Evolutionary conservation across 208 protist genomes (phyloP), one percentile per base, ranked within the genome.

Genomic region (Trypanosoma melophagium): DNA sequence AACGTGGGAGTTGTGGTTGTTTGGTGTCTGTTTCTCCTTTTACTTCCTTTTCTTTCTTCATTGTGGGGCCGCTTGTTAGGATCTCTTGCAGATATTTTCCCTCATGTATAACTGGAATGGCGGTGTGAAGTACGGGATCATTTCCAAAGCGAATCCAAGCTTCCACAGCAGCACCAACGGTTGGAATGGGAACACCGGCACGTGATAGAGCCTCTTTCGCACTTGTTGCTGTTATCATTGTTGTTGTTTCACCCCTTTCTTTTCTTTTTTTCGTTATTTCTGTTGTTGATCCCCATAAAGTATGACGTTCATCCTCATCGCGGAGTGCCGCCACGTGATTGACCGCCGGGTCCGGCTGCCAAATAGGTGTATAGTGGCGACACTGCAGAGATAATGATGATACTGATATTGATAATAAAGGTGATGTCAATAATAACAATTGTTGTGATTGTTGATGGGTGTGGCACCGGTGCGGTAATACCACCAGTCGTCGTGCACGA

Each of bases 131-230:
- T n/a, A 96, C 87, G 3, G 90, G 90, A 59, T 96, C 87, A 56
- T 96, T 96, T 22, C 90, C 87, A 55, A 92, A 92, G n/a, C 90
- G 87, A 41, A 96, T 80, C 87, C 87, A 93, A 58, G 79, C 60
- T 53, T 77, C 72, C 9, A 91, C 49, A 0, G 76, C 90, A 9
- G 66, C 76, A 7, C 50, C 17, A 3, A 89, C 54, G 38, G 69
- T 70, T 24, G 80, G 68, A 19, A 91, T 81, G 2, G 82, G 80
- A 8, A 76, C 13, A 7, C 28, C 28, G 1, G 28, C 28, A 7
- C 28, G 28, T 35, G 28, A 35, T 35, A 35, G 28, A 35, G 28
- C 5, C 5, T 35, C 28, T 35, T 35, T 35, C 5, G 28, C 28
- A 5, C 3, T 35, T 47, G 42, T 2, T 47, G 16, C 9, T n/a